Percentiles rank a stretch among this genome's conserved stretches.
Conservation (phyloP, 2,329 filamentous ascomycete species). For the Paecilomyces formosus region DNA sequence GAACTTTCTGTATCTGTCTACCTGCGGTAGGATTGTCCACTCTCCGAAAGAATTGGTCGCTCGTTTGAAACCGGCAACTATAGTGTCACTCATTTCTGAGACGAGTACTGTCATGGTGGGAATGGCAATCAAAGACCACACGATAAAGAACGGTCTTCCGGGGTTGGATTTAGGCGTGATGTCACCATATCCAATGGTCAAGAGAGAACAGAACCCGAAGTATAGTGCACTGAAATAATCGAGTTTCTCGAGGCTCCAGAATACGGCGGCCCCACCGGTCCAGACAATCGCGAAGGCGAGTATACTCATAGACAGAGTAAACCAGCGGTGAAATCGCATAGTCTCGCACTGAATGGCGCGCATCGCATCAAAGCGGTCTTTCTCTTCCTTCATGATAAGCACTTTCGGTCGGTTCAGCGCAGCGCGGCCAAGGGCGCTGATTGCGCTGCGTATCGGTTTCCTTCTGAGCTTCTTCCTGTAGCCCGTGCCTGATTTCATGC, state of each 20-base stretch:
- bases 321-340: conserved; percentile 62
- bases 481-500: not conserved
- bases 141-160: conserved; percentile 81
- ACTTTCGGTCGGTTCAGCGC: conserved; percentile 35
- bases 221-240: conserved; percentile 76
- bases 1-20: conserved; percentile 48
- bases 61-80: conserved; percentile 61
- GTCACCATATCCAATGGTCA: conserved; percentile 86
- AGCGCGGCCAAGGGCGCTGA: conserved; percentile 10
- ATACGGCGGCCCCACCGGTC: conserved; percentile 72
- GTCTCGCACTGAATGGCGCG: conserved; percentile 66
- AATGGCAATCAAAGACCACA: conserved; percentile 80
- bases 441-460: conserved; percentile 14
- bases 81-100: conserved; percentile 74
- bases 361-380: conserved; percentile 72
- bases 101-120: conserved; percentile 85
- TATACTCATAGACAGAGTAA: conserved; percentile 60
- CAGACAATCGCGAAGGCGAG: conserved; percentile 66
- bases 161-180: conserved; percentile 67
- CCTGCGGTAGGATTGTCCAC: conserved; percentile 58
- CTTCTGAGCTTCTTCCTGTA: conserved; percentile 4
- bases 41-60: conserved; percentile 55
- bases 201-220: conserved; percentile 73
- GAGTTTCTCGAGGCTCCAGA: conserved; percentile 53
- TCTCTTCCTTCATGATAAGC: conserved; percentile 55